Conservation (phyloP, 768 basidiomycete genomes). For the Chlorophyllum brunneum region DNA sequence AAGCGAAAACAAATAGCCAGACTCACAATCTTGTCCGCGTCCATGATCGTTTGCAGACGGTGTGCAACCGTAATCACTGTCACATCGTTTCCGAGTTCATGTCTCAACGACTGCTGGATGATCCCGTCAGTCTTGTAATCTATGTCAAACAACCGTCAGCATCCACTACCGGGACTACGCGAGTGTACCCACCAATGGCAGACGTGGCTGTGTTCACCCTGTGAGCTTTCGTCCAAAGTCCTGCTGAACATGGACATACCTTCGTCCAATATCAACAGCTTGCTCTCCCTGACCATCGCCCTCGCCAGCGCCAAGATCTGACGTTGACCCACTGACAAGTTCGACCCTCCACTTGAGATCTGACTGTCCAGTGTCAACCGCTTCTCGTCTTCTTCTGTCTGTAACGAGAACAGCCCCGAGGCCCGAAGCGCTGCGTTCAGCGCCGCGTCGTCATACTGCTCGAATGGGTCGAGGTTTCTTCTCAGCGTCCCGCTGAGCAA, state of each 20-base stretch:
- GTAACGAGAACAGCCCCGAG: slow-evolving; percentile 27
- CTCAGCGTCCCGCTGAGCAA: slow-evolving; percentile 59
- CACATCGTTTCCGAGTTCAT: slow-evolving; percentile 29
- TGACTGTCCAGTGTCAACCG: slow-evolving; percentile 39
- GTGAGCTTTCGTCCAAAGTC: too few relatives aligned
- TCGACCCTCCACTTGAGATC: slow-evolving; percentile 51
- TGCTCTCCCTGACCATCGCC: slow-evolving; percentile 51
- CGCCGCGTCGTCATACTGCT: slow-evolving; percentile 43
- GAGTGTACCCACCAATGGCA: slow-evolving; percentile 33
- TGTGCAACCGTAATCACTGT: slow-evolving; percentile 7
- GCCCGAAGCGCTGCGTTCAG: slow-evolving; percentile 34
- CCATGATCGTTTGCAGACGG: slow-evolving; percentile 49
- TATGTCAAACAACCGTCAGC: slow-evolving; percentile 20
- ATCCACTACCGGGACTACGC: slow-evolving; percentile 29
- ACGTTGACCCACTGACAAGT: slow-evolving; percentile 71
- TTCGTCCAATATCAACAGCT: slow-evolving; percentile 57
- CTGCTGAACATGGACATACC: too few relatives aligned
- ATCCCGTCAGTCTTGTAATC: slow-evolving; percentile 60
- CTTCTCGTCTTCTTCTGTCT: slow-evolving; percentile 41
- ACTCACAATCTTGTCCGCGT: slow-evolving; percentile 49
- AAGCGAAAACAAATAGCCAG: background rate
- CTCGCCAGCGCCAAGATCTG: slow-evolving; percentile 62
- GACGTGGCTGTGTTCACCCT: slow-evolving; percentile 37
- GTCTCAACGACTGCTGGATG: slow-evolving; percentile 64
- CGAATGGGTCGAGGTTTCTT: slow-evolving; percentile 59